phyloP scores from a whole-genome alignment of 2,329 filamentous ascomycete genomes.

The Zymoseptoria tritici region DNA sequence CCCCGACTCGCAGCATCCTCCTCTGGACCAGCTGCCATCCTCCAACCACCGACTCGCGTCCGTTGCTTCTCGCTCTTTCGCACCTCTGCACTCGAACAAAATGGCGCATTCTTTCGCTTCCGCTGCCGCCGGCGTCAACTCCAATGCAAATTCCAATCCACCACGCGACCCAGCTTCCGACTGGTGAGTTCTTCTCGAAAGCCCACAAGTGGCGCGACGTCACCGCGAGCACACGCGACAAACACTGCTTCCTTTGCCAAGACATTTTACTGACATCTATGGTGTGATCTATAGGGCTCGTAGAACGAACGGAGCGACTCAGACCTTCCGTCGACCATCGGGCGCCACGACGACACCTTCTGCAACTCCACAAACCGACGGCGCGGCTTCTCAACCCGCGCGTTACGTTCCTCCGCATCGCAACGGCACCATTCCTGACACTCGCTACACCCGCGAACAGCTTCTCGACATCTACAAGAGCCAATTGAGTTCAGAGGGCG shows the following conservation, averaged over 20 bases:
- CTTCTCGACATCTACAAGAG: slow-evolving; percentile 65
- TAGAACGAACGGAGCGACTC: slow-evolving; percentile 58
- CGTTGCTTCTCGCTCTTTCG: neutral
- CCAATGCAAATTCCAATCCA: neutral
- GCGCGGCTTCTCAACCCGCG: slow-evolving; percentile 24
- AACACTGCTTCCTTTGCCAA: neutral
- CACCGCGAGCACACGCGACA: neutral
- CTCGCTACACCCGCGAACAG: slow-evolving; percentile 71
- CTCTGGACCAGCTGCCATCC: neutral
- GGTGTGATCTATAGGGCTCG: slow-evolving; percentile 45
- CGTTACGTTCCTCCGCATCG: slow-evolving; percentile 58
- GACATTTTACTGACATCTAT: neutral
- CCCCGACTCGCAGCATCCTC: neutral
- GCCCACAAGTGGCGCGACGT: neutral
- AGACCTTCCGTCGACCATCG: slow-evolving; percentile 59
- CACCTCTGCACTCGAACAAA: neutral
- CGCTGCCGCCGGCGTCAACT: neutral
- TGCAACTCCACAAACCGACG: slow-evolving; percentile 33
- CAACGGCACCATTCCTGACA: slow-evolving; percentile 48
- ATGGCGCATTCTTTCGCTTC: slow-evolving; percentile 1
- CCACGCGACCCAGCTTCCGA: neutral
- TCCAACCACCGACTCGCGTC: neutral
- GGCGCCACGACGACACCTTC: slow-evolving; percentile 47
- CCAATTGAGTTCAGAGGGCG: slow-evolving; percentile 50
- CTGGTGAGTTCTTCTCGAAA: neutral